Percentiles rank a stretch among this genome's conserved stretches.
phyloP scores from a whole-genome alignment of 2,329 filamentous ascomycete species.

The Nakataea oryzae region DNA sequence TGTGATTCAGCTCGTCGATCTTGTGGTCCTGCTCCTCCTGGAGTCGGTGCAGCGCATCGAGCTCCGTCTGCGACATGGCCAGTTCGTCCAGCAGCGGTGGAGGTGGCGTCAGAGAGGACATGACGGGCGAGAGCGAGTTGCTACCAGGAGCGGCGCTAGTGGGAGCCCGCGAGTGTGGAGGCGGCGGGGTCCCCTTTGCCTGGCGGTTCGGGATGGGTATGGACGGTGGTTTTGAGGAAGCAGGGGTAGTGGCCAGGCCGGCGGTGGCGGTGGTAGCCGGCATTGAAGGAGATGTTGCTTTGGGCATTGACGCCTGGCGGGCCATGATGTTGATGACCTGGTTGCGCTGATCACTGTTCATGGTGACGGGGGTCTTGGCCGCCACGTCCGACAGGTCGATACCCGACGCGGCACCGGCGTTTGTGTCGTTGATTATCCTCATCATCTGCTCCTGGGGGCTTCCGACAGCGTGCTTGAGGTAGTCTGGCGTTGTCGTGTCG shows the following conservation, averaged over 20 bases:
- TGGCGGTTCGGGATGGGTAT: neutral
- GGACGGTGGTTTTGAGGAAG: slow-evolving; percentile 10
- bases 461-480: slow-evolving; percentile 45
- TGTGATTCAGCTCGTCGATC: slow-evolving; percentile 62
- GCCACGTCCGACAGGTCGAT: slow-evolving; percentile 47
- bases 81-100: slow-evolving; percentile 50
- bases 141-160: neutral
- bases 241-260: slow-evolving; percentile 10
- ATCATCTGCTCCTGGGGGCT: slow-evolving; percentile 53
- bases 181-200: neutral
- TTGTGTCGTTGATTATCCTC: slow-evolving; percentile 55
- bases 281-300: slow-evolving; percentile 12
- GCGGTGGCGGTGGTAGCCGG: slow-evolving; percentile 8
- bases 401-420: slow-evolving; percentile 36
- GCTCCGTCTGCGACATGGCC: slow-evolving; percentile 59
- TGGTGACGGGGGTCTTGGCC: slow-evolving; percentile 41
- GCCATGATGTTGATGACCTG: slow-evolving; percentile 52
- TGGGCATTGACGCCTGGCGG: slow-evolving; percentile 12
- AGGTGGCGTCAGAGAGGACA: slow-evolving; percentile 29
- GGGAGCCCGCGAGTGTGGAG: neutral
- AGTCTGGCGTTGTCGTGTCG: slow-evolving; percentile 30
- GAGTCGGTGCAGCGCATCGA: slow-evolving; percentile 69
- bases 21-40: slow-evolving; percentile 70
- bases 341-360: slow-evolving; percentile 46
- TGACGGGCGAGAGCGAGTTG: slow-evolving; percentile 30